These are phyloP conservation scores for Hypoxylon fuscum DNA, from an alignment of 495 filamentous ascomycete species.

Conservation along the genomic window DNA sequence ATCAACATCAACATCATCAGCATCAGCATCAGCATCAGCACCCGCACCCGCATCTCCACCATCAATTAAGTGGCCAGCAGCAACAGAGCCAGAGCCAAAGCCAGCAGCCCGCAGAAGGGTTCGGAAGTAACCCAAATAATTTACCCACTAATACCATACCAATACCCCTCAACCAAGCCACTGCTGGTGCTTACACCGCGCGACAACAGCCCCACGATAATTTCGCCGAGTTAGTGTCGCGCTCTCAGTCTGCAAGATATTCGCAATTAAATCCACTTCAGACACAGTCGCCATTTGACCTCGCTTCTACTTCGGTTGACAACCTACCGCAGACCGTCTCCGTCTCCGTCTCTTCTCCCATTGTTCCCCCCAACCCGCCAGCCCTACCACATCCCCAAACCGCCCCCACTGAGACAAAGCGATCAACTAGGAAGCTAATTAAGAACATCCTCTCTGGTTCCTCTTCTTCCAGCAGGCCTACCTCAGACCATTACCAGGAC, in stretches of 20 bases:
- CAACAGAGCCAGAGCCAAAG: slow-evolving; percentile 22
- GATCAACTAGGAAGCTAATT: slow-evolving; percentile 56
- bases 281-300: slow-evolving; percentile 35
- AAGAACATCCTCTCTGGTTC: slow-evolving; percentile 56
- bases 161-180: slow-evolving; percentile 47
- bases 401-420: slow-evolving; percentile 50
- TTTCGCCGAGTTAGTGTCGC: slow-evolving; percentile 47
- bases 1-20: too few relatives aligned
- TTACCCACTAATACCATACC: slow-evolving; percentile 44
- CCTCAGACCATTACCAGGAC: slow-evolving; percentile 50
- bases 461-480: slow-evolving; percentile 44
- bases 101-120: slow-evolving; percentile 32
- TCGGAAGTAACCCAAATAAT: slow-evolving; percentile 35
- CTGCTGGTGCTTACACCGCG: slow-evolving; percentile 39
- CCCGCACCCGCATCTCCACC: slow-evolving; percentile 35
- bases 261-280: slow-evolving; percentile 46
- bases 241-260: slow-evolving; percentile 49
- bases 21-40: slow-evolving; percentile 34
- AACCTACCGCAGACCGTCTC: slow-evolving; percentile 45
- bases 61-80: slow-evolving; percentile 38
- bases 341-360: slow-evolving; percentile 38
- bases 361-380: slow-evolving; percentile 38
- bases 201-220: slow-evolving; percentile 46
- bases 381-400: slow-evolving; percentile 46
- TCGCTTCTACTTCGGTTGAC: slow-evolving; percentile 49